A percentile compares a stretch with the other conserved stretches of the same genome.
Evolutionary conservation across 2,329 filamentous ascomycete species (phyloP).

Genomic region (Ophiostoma triangulosporum): DNA sequence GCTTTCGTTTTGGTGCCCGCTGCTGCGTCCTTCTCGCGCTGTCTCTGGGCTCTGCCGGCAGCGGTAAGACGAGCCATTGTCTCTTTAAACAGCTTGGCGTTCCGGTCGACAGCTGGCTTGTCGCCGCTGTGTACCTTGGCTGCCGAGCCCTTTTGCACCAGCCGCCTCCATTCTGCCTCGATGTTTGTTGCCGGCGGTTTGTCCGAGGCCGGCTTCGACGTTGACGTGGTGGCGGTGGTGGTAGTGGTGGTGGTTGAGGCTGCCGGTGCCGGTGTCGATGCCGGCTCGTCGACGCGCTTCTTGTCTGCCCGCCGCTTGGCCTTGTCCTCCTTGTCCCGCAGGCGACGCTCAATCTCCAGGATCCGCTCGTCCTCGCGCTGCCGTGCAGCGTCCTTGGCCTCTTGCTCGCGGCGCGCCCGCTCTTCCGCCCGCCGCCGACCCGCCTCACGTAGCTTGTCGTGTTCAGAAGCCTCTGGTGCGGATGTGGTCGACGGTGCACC

Average conservation of each 20-base stretch:
- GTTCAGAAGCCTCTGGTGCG: background rate
- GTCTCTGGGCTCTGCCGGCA: conserved; percentile 10
- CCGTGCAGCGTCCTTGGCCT: conserved; percentile 28
- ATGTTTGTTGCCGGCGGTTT: background rate
- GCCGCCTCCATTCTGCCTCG: conserved; percentile 9
- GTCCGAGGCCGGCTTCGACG: background rate
- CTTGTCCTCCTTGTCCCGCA: conserved; percentile 28
- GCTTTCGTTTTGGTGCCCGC: background rate
- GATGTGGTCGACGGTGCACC: background rate
- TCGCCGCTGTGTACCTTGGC: background rate
- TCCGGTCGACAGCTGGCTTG: conserved; percentile 2
- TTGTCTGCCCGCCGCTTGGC: background rate
- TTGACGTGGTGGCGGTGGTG: background rate
- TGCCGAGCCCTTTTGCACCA: conserved; percentile 6
- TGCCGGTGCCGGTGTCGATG: background rate
- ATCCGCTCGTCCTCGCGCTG: conserved; percentile 27
- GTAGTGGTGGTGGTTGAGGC: background rate
- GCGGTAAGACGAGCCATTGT: conserved; percentile 13
- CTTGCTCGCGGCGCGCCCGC: conserved; percentile 26
- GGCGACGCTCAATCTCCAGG: conserved; percentile 29
- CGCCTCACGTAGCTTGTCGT: conserved; percentile 20
- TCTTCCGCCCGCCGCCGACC: conserved; percentile 27
- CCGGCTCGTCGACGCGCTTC: conserved; percentile 20
- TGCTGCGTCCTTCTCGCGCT: background rate
- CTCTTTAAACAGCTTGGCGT: conserved; percentile 9